Evolutionary conservation across 2,329 filamentous ascomycete genomes (phyloP), one percentile per base, ranked within the genome.

Genomic region (Fusarium dimerum): DNA sequence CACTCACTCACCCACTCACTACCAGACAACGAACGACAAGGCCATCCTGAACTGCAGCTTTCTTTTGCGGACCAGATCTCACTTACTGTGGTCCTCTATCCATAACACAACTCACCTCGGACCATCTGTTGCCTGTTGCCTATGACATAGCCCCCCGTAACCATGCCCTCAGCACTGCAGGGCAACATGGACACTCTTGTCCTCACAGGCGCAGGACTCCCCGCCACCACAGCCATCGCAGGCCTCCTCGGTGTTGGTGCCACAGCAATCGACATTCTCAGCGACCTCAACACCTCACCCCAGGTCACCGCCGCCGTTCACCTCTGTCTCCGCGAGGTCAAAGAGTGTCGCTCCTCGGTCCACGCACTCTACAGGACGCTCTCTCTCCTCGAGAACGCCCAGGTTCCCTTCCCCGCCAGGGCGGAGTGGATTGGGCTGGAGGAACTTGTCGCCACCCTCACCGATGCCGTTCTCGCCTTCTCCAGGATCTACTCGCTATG

Each of bases 341-440:
- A 72, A 45, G 70, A 73, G 54, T 71, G 69, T 38, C 69, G 71
- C 34, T 73, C 71, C 11, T 71, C 71, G 1, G 61, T 72, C 16
- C 68, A 71, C 57, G 63, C 71, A 39, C 61, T 73, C 38, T 68
- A 67, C 60, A 73, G 73, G 57, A 69, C 68, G 5, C 64, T 73
- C 42, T 60, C 51, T 18, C 62, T 70, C 17, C 61, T 72, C 50
- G 68, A 72, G 54, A 64, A 68, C 38, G 66, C 55, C 30, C 62
- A 64, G 50, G 59, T 72, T 36, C 69, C 69, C 13, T 69, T 69
- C 26, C 70, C 70, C 32, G 67, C 68, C n/a, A 69, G 71, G 38
- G 65, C 62, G 17, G 56, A 62, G 18, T 73, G 70, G 71, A 72
- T 73, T 55, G 62, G 59, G 18, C 63, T 66, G 40, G 70, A 73